Evolutionary conservation across 148 eudicot species (phyloP).

Genomic region (Oxyria digyna): DNA sequence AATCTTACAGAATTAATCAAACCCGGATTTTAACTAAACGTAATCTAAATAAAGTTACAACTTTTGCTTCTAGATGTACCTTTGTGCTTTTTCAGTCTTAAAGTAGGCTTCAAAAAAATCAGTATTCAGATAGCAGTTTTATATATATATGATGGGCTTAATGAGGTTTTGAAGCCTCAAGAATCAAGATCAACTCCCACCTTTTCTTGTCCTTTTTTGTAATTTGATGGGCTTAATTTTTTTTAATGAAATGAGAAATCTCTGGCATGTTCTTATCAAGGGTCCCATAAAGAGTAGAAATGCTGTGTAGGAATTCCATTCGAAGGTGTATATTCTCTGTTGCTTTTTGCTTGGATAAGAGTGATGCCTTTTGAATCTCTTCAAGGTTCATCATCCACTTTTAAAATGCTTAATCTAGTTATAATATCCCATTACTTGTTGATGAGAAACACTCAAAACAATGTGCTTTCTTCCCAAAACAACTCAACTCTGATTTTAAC

Average conservation of each 20-base stretch:
- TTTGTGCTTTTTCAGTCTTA: not conserved
- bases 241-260: not conserved
- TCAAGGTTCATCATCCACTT: not conserved
- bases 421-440: not conserved
- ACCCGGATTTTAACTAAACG: not conserved
- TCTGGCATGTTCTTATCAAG: slow-evolving; percentile 2
- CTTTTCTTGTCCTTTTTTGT: not conserved
- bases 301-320: slow-evolving; percentile 1
- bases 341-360: slow-evolving; percentile 3
- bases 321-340: not conserved
- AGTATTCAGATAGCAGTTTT: not conserved
- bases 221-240: not conserved
- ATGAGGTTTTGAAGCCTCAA: not conserved
- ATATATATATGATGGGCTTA: not conserved
- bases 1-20: not conserved
- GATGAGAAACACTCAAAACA: not conserved
- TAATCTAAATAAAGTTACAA: not conserved
- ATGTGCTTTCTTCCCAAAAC: slow-evolving; percentile 2
- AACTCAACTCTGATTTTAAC: not conserved
- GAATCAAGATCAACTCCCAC: not conserved
- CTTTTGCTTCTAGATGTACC: not conserved
- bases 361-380: not conserved
- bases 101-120: not conserved
- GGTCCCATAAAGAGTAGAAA: slow-evolving; percentile 4
- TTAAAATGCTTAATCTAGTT: not conserved